A percentile compares a stretch with the other conserved stretches of the same genome.
Conservation (phyloP, 2,329 filamentous ascomycete species). For the Paramyrothecium sp. region DNA sequence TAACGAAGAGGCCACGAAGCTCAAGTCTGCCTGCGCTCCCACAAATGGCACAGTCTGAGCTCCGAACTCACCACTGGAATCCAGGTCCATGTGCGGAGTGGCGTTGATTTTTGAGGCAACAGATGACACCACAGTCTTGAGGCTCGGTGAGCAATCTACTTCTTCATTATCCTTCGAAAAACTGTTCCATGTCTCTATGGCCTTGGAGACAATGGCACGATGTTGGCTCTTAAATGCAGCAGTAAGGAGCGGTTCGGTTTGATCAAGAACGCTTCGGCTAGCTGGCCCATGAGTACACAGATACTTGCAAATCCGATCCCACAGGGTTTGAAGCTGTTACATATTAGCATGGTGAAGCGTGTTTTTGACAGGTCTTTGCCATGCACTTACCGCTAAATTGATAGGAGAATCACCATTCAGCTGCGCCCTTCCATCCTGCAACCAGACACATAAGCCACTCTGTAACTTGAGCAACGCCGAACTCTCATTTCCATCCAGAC, state of each 20-base stretch:
- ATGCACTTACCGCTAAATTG: conserved; percentile 41
- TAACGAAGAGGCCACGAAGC: conserved; percentile 27
- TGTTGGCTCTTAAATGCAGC: conserved; percentile 60
- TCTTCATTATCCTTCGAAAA: conserved; percentile 61
- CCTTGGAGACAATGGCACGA: conserved; percentile 48
- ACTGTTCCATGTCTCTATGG: conserved; percentile 63
- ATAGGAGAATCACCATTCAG: conserved; percentile 38
- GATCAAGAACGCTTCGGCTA: conserved; percentile 43
- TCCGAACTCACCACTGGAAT: conserved; percentile 33
- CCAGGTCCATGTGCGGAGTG: conserved; percentile 41
- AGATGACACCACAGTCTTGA: conserved; percentile 62
- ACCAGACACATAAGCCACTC: conserved; percentile 59
- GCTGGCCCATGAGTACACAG: conserved; percentile 33
- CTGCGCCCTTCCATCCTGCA: conserved; percentile 52
- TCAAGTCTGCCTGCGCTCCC: conserved; percentile 48
- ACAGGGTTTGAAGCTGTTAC: conserved; percentile 45
- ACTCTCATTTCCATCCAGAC: conserved; percentile 47
- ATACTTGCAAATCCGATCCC: conserved; percentile 45
- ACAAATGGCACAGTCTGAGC: conserved; percentile 40
- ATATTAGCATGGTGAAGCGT: conserved; percentile 19
- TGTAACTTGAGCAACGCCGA: conserved; percentile 61
- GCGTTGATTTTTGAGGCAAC: conserved; percentile 54
- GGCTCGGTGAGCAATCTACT: conserved; percentile 61
- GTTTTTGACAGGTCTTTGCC: not conserved
- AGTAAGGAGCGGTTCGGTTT: conserved; percentile 54